Conservation (phyloP, 306 rosid species). For the Glycine latifolia region DNA sequence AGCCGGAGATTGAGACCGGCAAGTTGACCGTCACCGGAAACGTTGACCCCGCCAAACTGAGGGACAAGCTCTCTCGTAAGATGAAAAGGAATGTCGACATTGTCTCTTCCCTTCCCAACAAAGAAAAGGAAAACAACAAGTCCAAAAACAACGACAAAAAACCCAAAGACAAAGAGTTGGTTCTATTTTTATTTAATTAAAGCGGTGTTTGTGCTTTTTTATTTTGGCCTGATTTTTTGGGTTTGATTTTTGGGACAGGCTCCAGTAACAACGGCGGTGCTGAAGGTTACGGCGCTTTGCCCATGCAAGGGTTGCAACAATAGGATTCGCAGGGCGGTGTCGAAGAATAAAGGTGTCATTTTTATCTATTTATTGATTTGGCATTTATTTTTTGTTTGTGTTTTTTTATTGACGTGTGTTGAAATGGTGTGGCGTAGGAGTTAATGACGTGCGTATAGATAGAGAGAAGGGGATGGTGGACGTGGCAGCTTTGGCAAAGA, state of each 20-base stretch:
- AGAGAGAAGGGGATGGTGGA: slow-evolving; percentile 72
- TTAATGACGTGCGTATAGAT: slow-evolving; percentile 55
- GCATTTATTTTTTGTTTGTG: too few relatives aligned
- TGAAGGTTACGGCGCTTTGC: too few relatives aligned
- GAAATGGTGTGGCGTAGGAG: slow-evolving; percentile 40
- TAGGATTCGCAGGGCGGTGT: too few relatives aligned
- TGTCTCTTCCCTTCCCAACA: slow-evolving; percentile 60
- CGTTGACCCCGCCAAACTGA: slow-evolving; percentile 60
- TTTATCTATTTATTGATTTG: too few relatives aligned
- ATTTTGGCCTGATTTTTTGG: too few relatives aligned
- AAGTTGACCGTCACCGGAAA: slow-evolving; percentile 68
- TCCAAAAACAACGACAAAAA: slow-evolving; percentile 43
- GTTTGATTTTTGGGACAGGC: too few relatives aligned
- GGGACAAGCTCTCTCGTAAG: slow-evolving; percentile 56
- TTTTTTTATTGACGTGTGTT: too few relatives aligned
- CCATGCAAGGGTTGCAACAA: too few relatives aligned
- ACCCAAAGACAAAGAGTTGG: slow-evolving; percentile 55
- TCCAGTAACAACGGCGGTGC: too few relatives aligned
- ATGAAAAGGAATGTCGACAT: slow-evolving; percentile 71
- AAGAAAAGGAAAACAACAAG: slow-evolving; percentile 49
- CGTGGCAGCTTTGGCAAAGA: slow-evolving; percentile 56
- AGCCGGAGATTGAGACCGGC: slow-evolving; percentile 49
- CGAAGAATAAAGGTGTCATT: too few relatives aligned
- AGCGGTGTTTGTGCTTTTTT: too few relatives aligned
- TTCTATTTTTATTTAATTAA: not conserved